Conservation (phyloP, 73 alveolate genomes). For the Paramecium bursaria region DNA sequence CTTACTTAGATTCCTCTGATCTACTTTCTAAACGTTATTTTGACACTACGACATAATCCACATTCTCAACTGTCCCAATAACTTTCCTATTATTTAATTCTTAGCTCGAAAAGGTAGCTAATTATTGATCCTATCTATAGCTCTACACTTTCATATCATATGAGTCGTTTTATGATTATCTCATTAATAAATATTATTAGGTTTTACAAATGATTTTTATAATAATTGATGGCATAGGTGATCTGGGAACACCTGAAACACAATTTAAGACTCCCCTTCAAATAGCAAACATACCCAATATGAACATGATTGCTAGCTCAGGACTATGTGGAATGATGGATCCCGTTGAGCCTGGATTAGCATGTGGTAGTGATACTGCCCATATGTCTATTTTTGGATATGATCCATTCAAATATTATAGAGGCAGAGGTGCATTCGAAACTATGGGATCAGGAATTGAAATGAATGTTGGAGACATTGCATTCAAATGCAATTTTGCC, state of each 20-base stretch:
- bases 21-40: neutral
- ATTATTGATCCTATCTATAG: no score
- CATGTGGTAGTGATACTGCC: constrained; percentile 92
- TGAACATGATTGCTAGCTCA: constrained; percentile 75
- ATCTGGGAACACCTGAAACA: constrained; percentile 59
- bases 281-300: constrained; percentile 71
- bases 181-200: constrained; percentile 25
- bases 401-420: constrained; percentile 77
- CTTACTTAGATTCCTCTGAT: constrained; percentile 20
- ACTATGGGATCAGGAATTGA: constrained; percentile 90
- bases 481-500: constrained; percentile 89
- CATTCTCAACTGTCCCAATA: constrained; percentile 41
- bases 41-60: constrained; percentile 27
- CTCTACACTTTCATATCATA: no score
- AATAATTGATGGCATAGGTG: constrained; percentile 85
- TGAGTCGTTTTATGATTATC: neutral
- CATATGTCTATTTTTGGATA: constrained; percentile 90
- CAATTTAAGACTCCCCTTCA: constrained; percentile 75
- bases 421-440: constrained; percentile 91
- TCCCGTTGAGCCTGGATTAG: constrained; percentile 87
- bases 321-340: constrained; percentile 86
- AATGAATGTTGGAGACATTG: constrained; percentile 81
- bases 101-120: no score
- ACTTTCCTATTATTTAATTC: no score
- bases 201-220: constrained; percentile 67